A percentile compares a stretch with the other conserved stretches of the same genome.
These are phyloP conservation scores for Cutaneotrichosporon cyanovorans DNA, from an alignment of 1,284 basidiomycete genomes.

Conservation along the genomic window DNA sequence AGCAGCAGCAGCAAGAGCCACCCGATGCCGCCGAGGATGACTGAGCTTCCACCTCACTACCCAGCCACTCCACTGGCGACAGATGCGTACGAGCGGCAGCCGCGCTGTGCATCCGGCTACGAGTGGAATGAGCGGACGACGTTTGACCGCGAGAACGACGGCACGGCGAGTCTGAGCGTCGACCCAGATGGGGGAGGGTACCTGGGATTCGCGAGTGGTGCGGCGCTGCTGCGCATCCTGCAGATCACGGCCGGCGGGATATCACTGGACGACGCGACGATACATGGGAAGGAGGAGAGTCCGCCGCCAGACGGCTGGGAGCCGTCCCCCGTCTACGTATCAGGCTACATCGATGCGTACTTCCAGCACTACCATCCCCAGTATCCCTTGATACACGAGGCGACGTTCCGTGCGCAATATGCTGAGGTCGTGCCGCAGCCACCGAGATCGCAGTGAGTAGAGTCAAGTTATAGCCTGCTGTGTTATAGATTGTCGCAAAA, in stretches of 20 bases:
- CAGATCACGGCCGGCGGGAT: slow-evolving; percentile 16
- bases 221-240: slow-evolving; percentile 20
- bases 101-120: slow-evolving; percentile 14
- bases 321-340: slow-evolving; percentile 5
- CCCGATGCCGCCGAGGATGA: not conserved
- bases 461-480: too few relatives aligned
- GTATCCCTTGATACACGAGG: slow-evolving; percentile 28
- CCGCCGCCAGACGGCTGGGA: slow-evolving; percentile 6
- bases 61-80: not conserved
- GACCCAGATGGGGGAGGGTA: slow-evolving; percentile 22
- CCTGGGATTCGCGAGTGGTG: slow-evolving; percentile 22
- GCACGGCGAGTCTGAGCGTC: slow-evolving; percentile 20
- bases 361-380: slow-evolving; percentile 24
- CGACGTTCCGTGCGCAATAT: slow-evolving; percentile 24
- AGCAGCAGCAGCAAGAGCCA: too few relatives aligned
- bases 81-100: slow-evolving; percentile 14
- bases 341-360: slow-evolving; percentile 19
- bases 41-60: not conserved
- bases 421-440: slow-evolving; percentile 21
- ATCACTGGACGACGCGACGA: not conserved
- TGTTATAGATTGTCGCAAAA: not conserved
- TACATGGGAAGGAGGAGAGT: not conserved
- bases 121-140: slow-evolving; percentile 19
- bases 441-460: slow-evolving; percentile 12
- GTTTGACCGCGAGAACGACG: slow-evolving; percentile 13